phyloP scores from a whole-genome alignment of 75 land plant species.

The Selaginella tamariscina region DNA sequence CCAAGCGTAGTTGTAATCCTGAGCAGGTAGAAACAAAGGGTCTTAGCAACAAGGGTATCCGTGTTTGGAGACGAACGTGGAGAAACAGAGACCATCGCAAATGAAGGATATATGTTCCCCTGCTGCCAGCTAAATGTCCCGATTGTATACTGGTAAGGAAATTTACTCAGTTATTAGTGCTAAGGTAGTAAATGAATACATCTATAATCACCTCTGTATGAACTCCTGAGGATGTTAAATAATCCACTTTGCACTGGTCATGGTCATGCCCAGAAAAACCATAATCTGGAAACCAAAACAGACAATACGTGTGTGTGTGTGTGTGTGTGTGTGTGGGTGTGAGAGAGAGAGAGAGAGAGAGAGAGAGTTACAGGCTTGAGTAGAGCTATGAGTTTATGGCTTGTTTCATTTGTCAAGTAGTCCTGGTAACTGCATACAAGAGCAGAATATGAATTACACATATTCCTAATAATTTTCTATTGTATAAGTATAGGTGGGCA shows the following conservation, averaged over 20 bases:
- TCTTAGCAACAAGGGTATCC: constrained; percentile 28
- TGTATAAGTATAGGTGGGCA: neutral
- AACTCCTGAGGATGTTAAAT: constrained; percentile 33
- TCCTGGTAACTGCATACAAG: constrained; percentile 57
- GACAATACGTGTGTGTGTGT: too few species aligned
- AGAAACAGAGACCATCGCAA: constrained; percentile 60
- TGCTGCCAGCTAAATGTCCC: constrained; percentile 95
- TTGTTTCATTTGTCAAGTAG: constrained; percentile 54
- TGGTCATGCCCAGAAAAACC: constrained; percentile 92
- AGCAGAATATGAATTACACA: neutral
- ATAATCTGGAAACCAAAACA: constrained; percentile 39
- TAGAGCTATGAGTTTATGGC: constrained; percentile 37
- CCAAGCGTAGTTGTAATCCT: constrained; percentile 75
- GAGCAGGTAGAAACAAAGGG: constrained; percentile 83
- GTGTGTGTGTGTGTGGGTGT: too few species aligned
- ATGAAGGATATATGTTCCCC: constrained; percentile 78
- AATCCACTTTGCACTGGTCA: constrained; percentile 64
- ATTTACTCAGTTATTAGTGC: neutral
- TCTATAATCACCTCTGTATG: constrained; percentile 43
- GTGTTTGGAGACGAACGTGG: constrained; percentile 16
- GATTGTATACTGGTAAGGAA: constrained; percentile 67
- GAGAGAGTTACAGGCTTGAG: constrained; percentile 53
- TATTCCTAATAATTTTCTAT: too few species aligned
- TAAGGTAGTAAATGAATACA: neutral
- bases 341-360: too few species aligned